Conservation (phyloP, 345 rosid genomes). For the Conringia planisiliqua region DNA sequence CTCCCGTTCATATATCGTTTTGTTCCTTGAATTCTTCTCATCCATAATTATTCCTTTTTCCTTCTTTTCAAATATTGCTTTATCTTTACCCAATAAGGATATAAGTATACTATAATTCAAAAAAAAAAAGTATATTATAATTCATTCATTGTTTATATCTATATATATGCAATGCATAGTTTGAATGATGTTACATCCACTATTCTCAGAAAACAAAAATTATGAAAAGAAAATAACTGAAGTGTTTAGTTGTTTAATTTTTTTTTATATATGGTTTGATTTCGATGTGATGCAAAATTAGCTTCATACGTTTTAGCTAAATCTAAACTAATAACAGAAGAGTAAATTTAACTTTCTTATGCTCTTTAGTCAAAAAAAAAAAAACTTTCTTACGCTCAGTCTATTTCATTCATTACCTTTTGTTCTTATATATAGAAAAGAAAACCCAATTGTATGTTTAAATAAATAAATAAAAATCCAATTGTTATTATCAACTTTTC, state of each 20-base stretch:
- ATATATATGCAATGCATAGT: background rate
- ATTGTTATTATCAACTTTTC: background rate
- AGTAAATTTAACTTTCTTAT: background rate
- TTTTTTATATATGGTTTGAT: no score
- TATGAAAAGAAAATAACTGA: no score
- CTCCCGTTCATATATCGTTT: slow-evolving; percentile 33
- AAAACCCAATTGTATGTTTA: background rate
- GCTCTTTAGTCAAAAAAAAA: no score
- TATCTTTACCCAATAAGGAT: slow-evolving; percentile 16
- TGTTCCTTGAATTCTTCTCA: slow-evolving; percentile 38
- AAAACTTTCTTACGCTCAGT: background rate
- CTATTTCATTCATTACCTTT: background rate
- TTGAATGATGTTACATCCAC: background rate
- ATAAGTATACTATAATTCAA: background rate
- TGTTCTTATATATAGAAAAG: background rate
- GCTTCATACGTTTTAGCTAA: background rate
- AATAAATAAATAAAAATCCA: no score
- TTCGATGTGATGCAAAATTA: background rate
- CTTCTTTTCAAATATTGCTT: slow-evolving; percentile 20
- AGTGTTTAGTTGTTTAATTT: no score
- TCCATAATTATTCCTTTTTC: slow-evolving; percentile 35
- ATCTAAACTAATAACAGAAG: background rate
- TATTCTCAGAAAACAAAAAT: no score
- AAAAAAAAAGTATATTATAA: no score
- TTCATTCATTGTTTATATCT: background rate